Evolutionary conservation across 176 grass and related monocot species (phyloP), one percentile per base, ranked within the genome.

Genomic region (Echinochloa phyllopogon): DNA sequence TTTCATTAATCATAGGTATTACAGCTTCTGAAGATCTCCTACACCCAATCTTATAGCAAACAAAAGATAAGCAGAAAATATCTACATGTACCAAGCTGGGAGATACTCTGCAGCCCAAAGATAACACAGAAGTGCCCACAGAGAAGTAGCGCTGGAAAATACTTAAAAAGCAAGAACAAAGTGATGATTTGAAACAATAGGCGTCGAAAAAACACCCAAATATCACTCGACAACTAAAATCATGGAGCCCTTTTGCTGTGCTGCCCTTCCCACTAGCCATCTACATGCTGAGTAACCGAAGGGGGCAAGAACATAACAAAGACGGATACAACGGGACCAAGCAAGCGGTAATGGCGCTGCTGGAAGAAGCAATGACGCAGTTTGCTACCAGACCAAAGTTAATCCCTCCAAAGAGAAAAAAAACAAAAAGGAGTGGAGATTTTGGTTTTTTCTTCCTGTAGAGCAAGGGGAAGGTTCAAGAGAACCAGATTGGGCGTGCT

Each of bases 141-240:
- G 6, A 8, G 52, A 75, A 38, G 18, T 39, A 69, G 14, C 2
- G 8, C 23, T 29, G 4, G 3, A 53, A 55, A 16, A 56, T 20
- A n/a, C 14, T 14, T 9, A 45, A 44, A 10, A 49, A 14, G 23
- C 40, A 82, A 37, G 38, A 36, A 74, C n/a, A 41, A 0, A 44
- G 10, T 36, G 52, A 41, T 13, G 20, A 13, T 16, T 36, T 42
- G 7, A n/a, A 52, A 49, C 25, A 41, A 33, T 8, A 62, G 33
- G 4, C 2, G 20, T 21, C 55, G 0, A 21, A 20, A 55, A 40
- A 45, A 75, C 20, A 36, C 10, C 27, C 14, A 0, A 14, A 15
- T 60, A 64, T 25, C 63, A 65, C 21, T 0, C 48, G 57, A 57
- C 24, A 83, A 69, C 5, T 82, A 70, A 61, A 51, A 67, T 77